Evolutionary conservation across 2,329 filamentous ascomycete species (phyloP), one percentile per base, ranked within the genome.

Genomic region (Alternaria brassicae): DNA sequence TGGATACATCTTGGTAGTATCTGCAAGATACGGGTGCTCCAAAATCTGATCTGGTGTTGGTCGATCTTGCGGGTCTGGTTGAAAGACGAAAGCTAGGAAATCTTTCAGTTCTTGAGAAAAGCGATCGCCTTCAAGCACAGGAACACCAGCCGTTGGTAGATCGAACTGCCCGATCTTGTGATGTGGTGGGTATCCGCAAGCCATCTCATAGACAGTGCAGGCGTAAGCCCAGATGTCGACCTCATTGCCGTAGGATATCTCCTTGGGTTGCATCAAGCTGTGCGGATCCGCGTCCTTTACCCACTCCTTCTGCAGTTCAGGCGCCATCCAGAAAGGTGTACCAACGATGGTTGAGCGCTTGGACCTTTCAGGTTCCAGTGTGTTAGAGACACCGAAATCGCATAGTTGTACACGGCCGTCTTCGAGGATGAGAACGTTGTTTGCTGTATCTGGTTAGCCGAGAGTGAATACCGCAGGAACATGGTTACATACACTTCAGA

Each of bases 301-400:
- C 67, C 73, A 77, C 58, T 74, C 74, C 56, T 67, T 70, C 39
- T 76, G 74, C 12, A 94, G 82, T 70, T 95, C 92, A 0, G 90
- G 91, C 0, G 92, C 90, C 91, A 95, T 93, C 90, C 91, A 95
- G 76, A 93, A 88, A 3, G 89, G 89, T 0, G 92, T 95, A 21
- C 91, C 91, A 56, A 94, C 90, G 48, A 94, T 89, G 1, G 91
- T 94, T 4, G 89, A 89, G 53, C 91, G 83, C 78, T 95, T 95
- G 69, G 91, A 88, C 54, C 88, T 84, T 66, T 91, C 89, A 40
- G 84, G 89, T 73, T 93, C 90, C 56, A 93, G 86, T 45, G 92
- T 86, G 42, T 90, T 91, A 28, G 91, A 90, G 47, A 95, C 91
- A 64, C 92, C 91, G 75, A 95, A 95, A 73, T 95, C 91, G 72